Conservation (phyloP, 768 basidiomycete genomes). For the Hericium erinaceus region DNA sequence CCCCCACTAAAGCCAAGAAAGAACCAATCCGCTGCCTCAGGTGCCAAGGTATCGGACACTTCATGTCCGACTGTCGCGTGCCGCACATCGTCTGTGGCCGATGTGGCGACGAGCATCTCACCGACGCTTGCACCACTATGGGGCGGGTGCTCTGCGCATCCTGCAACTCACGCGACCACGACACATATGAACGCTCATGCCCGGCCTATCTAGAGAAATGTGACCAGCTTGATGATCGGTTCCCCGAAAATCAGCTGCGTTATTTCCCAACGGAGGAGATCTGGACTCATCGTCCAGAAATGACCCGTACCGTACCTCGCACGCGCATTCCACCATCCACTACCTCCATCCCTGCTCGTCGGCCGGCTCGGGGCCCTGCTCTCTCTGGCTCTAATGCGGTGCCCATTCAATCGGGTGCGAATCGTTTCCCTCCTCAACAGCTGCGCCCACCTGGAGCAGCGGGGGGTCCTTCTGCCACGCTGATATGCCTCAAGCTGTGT, state of each 20-base stretch:
- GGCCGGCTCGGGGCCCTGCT: background rate
- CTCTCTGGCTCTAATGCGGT: too few relatives aligned
- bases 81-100: background rate
- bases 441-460: too few relatives aligned
- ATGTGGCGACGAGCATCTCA: constrained; percentile 13
- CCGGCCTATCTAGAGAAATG: constrained; percentile 3
- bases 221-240: background rate
- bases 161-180: background rate
- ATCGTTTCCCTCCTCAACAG: too few relatives aligned
- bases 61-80: background rate
- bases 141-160: background rate
- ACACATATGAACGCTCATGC: constrained; percentile 7
- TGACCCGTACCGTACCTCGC: background rate
- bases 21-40: background rate
- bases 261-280: constrained; percentile 14
- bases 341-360: too few relatives aligned
- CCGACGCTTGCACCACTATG: constrained; percentile 2
- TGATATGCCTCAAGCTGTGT: too few relatives aligned
- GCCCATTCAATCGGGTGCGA: too few relatives aligned
- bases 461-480: too few relatives aligned
- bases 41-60: constrained; percentile 5
- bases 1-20: background rate
- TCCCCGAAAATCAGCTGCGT: constrained; percentile 10
- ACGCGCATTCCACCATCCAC: too few relatives aligned
- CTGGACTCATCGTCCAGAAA: constrained; percentile 7